These are phyloP conservation scores for Aspergillus japonicus DNA, from an alignment of 2,329 filamentous ascomycete genomes.

Conservation along the genomic window DNA sequence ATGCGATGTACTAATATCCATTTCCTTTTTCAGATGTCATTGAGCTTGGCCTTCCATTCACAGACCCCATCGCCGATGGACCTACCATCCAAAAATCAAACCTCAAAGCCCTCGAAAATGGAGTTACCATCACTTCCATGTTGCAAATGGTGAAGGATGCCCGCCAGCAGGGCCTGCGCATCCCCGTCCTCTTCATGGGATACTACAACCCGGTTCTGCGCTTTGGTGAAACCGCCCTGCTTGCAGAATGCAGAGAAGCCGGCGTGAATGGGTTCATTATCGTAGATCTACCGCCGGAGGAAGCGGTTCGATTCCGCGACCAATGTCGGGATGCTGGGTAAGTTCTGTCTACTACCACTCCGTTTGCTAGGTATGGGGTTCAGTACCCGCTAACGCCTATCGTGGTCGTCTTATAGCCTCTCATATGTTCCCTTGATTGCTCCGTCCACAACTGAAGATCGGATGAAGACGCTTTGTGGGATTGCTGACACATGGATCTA, in stretches of 20 bases:
- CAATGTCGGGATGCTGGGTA: constrained; percentile 75
- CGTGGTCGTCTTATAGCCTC: constrained; percentile 53
- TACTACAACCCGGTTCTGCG: constrained; percentile 94
- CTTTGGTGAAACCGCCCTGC: constrained; percentile 83
- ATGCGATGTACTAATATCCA: constrained; percentile 1
- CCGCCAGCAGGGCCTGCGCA: constrained; percentile 68
- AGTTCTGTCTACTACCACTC: constrained; percentile 26
- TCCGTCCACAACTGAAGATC: constrained; percentile 80
- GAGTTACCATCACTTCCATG: constrained; percentile 73
- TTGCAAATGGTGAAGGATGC: constrained; percentile 80
- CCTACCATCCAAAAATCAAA: constrained; percentile 93
- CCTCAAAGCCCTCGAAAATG: constrained; percentile 79
- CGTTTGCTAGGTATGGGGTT: too few relatives aligned
- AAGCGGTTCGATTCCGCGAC: constrained; percentile 86
- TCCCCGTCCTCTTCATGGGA: constrained; percentile 89
- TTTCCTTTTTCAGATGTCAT: constrained; percentile 68
- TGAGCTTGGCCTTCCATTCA: constrained; percentile 92
- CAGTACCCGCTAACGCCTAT: not conserved
- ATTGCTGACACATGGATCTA: constrained; percentile 98
- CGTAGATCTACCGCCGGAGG: constrained; percentile 91
- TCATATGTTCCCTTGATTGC: constrained; percentile 93
- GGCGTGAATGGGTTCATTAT: constrained; percentile 96
- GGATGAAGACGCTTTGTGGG: constrained; percentile 89
- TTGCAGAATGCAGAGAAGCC: constrained; percentile 75
- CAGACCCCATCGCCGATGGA: constrained; percentile 92